Base-by-base conservation (phyloP, 129 eudicot genomes). In the Flaveria brownii region DNA sequence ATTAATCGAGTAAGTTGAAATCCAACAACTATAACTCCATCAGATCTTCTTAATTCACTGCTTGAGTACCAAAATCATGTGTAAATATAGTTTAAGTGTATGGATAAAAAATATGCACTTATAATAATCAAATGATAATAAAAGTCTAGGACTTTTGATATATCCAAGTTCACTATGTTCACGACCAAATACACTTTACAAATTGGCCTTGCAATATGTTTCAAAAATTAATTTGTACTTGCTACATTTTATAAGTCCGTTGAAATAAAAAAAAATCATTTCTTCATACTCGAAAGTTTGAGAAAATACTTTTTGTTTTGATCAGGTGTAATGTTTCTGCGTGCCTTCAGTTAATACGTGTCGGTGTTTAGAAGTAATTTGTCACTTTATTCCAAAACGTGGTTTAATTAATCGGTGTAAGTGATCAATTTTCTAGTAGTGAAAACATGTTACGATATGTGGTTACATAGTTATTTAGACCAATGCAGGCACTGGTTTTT, bases 1-100 rank as follows among this genome's bases (percentile, higher is more conserved):
- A 1, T 78, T 81, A 70, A 82, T 81, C 39, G 26, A 78, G 83
- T 72, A 84, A 77, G 83, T 59, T 70, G 36, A 1, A 17, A 0
- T 20, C 2, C 9, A 39, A 8, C 22, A 3, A 6, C 4, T 9
- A 0, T 9, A 17, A 28, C 50, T 8, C 8, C 14, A 8, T 45
- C 0, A 45, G 13, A 25, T 16, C 42, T 68, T 22, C 20, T 18
- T 36, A 36, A 36, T 4, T 68, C 30, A 18, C n/a, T 9, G 17
- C 46, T 42, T 23, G 26, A 17, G 15, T 14, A 6, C 41, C 55
- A 49, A 49, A 49, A 49, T 16, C 47, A 43, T 49, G 18, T 49
- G 17, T 49, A 14, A 49, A 0, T 2, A 3, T 49, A 49, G 55
- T 49, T 13, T 49, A 49, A 49, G 18, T 12, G 55, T 49, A 49